These are phyloP conservation scores for Botrytis deweyae DNA, from an alignment of 2,329 filamentous ascomycete species.

Conservation along the genomic window DNA sequence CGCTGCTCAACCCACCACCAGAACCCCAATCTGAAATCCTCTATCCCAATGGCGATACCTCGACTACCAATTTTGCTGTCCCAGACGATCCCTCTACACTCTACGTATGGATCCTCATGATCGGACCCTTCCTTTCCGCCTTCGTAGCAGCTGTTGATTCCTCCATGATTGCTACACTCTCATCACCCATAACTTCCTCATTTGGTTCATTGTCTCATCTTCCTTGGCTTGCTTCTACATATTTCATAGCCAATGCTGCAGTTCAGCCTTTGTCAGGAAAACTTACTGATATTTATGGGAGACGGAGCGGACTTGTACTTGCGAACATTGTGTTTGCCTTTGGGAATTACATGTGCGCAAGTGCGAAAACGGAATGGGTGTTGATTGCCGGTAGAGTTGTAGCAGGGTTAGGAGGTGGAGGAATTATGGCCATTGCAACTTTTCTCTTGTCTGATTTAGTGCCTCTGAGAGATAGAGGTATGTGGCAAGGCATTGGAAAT, in stretches of 20 bases:
- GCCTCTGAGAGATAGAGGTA: constrained; percentile 15
- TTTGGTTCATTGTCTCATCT: constrained; percentile 50
- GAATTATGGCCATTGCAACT: constrained; percentile 54
- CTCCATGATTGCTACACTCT: constrained; percentile 20
- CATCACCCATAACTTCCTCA: constrained; percentile 17
- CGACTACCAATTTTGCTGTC: neutral
- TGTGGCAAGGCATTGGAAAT: constrained; percentile 73
- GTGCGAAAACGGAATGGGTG: constrained; percentile 62
- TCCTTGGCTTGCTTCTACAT: constrained; percentile 56
- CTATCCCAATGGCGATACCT: constrained; percentile 4
- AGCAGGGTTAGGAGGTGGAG: constrained; percentile 62
- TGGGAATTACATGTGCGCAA: constrained; percentile 62
- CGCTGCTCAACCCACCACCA: neutral
- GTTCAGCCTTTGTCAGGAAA: constrained; percentile 76
- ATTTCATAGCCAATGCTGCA: constrained; percentile 72
- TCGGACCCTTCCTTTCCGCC: constrained; percentile 14
- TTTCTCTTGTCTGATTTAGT: constrained; percentile 19
- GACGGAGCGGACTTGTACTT: constrained; percentile 64
- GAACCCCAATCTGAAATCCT: neutral
- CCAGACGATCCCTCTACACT: neutral
- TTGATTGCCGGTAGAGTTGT: constrained; percentile 61
- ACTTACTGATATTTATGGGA: constrained; percentile 68
- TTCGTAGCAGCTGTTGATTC: constrained; percentile 19
- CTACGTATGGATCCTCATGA: constrained; percentile 2
- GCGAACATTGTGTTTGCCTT: constrained; percentile 63